A percentile compares a stretch with the other conserved stretches of the same genome.
Conservation (phyloP, 768 basidiomycete genomes). For the Mycena kentingensis region DNA sequence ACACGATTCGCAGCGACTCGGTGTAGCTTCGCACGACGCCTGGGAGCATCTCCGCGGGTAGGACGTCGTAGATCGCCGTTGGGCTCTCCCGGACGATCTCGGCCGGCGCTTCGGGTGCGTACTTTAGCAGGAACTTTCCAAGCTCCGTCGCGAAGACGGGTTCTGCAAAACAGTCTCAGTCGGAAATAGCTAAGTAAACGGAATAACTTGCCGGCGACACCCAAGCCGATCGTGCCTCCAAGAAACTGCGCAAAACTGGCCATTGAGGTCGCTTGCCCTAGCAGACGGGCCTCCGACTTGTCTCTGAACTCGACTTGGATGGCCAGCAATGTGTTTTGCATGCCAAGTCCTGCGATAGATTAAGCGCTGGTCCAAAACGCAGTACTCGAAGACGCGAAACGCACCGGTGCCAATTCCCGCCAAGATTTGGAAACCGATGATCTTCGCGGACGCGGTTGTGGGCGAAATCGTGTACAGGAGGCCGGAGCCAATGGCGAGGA, state of each 20-base stretch:
- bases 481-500: constrained; percentile 20
- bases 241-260: constrained; percentile 20
- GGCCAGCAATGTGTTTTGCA: constrained; percentile 24
- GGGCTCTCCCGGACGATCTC: constrained; percentile 9
- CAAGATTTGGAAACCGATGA: constrained; percentile 23
- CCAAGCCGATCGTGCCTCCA: constrained; percentile 17
- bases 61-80: constrained; percentile 15
- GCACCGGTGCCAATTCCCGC: constrained; percentile 22
- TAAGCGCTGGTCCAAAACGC: no score
- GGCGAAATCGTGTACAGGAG: constrained; percentile 12
- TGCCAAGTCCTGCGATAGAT: constrained; percentile 21
- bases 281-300: neutral
- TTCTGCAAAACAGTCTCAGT: constrained; percentile 13
- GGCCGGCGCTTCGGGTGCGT: constrained; percentile 20
- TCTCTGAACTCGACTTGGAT: constrained; percentile 21
- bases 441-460: neutral
- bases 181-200: neutral
- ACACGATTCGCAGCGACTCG: constrained; percentile 2
- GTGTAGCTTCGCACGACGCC: constrained; percentile 16
- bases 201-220: neutral
- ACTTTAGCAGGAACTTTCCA: constrained; percentile 6
- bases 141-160: constrained; percentile 15
- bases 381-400: no score
- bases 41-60: constrained; percentile 8
- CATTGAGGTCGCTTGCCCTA: constrained; percentile 21